Base-by-base conservation (phyloP, 2,329 filamentous ascomycete species). In the Bimuria novae-zelandiae region DNA sequence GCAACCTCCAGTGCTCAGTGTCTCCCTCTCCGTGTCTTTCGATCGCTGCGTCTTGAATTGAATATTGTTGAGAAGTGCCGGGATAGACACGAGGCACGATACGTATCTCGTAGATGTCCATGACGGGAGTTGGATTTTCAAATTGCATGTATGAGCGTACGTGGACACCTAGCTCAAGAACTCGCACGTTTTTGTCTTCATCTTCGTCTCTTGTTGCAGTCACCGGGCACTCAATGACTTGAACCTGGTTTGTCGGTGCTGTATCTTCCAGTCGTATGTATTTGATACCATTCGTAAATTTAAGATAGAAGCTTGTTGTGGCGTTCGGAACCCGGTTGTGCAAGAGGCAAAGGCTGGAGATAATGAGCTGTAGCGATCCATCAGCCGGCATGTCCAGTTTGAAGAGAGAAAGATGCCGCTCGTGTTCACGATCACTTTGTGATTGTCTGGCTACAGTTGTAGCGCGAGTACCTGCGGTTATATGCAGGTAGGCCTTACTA, bases 331-430 rank as follows among this genome's bases (percentile, higher is more conserved):
- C 14, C 5, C 16, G 16, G 14, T 36, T 16, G 10, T 32, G 22
- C 37, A 54, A 25, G 1, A 51, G 21, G 36, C 51, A 52, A 39
- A 52, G 55, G 48, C 43, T 63, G 2, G 32, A 47, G 12, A 65
- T 52, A 2, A 35, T 52, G 12, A 70, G 42, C 12, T 57, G 52
- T 10, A 74, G 46, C 14, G 57, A 57, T 1, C 53, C 59, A 35
- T 70, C 52, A 4, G 60, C 60, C 17, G 65, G 60, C 68, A 75
- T 75, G 43, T 73, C 54, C 16, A 75, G 48, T 17, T 62, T 66
- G 49, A 69, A 75, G 1, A 76, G 57, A 0, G 63, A 57, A 8
- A 73, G 56, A n/a, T 33, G 55, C 29, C 36, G 35, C 17, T 61
- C 55, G 25, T 42, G 51, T 19, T 30, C 49, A 1, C 17, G 25